phyloP scores from a whole-genome alignment of 2,329 filamentous ascomycete species.

The Colletotrichum shisoi region DNA sequence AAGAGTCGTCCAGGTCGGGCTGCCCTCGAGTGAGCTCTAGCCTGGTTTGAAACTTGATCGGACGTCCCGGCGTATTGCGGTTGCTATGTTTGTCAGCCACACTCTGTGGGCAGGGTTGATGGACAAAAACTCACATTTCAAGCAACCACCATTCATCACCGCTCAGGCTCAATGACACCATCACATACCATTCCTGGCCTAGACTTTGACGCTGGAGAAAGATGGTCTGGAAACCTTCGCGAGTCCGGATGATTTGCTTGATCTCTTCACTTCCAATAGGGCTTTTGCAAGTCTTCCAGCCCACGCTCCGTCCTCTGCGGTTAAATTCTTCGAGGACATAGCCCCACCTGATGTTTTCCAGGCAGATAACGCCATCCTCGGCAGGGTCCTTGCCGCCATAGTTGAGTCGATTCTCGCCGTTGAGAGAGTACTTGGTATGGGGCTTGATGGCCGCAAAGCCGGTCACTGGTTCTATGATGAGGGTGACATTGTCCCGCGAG shows the following conservation, averaged over 20 bases:
- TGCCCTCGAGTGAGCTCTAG: slow-evolving; percentile 56
- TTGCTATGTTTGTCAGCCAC: slow-evolving; percentile 42
- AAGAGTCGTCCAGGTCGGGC: slow-evolving; percentile 56
- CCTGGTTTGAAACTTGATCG: slow-evolving; percentile 40
- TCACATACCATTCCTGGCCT: slow-evolving; percentile 75
- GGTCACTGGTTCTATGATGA: slow-evolving; percentile 79
- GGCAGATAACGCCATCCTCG: slow-evolving; percentile 62
- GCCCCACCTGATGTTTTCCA: slow-evolving; percentile 70
- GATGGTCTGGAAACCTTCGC: slow-evolving; percentile 68
- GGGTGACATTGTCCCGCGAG: slow-evolving; percentile 63
- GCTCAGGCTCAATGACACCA: slow-evolving; percentile 72
- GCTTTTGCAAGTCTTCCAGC: slow-evolving; percentile 66
- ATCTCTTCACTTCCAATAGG: slow-evolving; percentile 63
- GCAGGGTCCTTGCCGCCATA: slow-evolving; percentile 61
- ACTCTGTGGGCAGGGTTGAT: slow-evolving; percentile 1
- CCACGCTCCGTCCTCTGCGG: slow-evolving; percentile 66
- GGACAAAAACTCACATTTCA: slow-evolving; percentile 60
- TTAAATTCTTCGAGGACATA: slow-evolving; percentile 69
- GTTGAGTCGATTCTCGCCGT: slow-evolving; percentile 73
- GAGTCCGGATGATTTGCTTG: slow-evolving; percentile 68
- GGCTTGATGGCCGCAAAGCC: slow-evolving; percentile 78
- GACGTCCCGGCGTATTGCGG: slow-evolving; percentile 42
- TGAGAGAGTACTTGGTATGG: slow-evolving; percentile 62
- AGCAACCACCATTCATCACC: slow-evolving; percentile 84
- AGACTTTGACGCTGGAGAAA: slow-evolving; percentile 79